Evolutionary conservation across 1,139 yeast species (phyloP), one percentile per base, ranked within the genome.

Genomic region (Magnusiomyces clavatus): DNA sequence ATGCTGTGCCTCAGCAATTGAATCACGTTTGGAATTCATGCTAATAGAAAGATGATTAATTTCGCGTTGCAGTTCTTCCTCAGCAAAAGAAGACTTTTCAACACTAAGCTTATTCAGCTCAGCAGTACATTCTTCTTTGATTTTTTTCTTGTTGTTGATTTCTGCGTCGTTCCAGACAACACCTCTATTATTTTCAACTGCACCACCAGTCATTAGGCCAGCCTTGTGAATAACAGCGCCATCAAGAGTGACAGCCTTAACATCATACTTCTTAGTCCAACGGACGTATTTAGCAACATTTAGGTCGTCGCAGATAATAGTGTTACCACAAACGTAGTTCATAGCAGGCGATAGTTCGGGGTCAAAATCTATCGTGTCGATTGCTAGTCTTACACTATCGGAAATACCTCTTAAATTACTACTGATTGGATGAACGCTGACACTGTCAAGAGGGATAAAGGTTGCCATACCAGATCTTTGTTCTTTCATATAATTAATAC

Each of bases 191-290:
- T 67, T 75, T 17, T 65, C 64, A n/a, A 64, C 57, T 8, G 63
- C 60, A 58, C 97, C 97, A 68, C 97, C 97, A 13, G 97, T 86
- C 95, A 92, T 87, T 47, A 89, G 73, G 8, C 96, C 96, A 11
- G 92, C 83, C 61, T 80, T 81, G 64, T 88, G 92, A 52, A 92
- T 86, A 37, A 89, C 74, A 0, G 95, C 80, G 0, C 98, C 98
- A 49, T 88, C 89, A 10, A 87, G 63, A 0, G 96, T 80, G 1
- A 90, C 95, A 46, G 86, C 75, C 64, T 85, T 88, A 50, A 80
- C 82, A 39, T 77, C 77, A 20, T 87, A 65, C 3, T 74, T 72
- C 41, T 69, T 69, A 24, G 77, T 76, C 95, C 96, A 88, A 62
- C 86, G 82, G 54, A 92, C 71, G 2, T 75, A 71, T 61, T 84